Conservation (phyloP, 2,329 filamentous ascomycete genomes). For the Meredithiella fracta region DNA sequence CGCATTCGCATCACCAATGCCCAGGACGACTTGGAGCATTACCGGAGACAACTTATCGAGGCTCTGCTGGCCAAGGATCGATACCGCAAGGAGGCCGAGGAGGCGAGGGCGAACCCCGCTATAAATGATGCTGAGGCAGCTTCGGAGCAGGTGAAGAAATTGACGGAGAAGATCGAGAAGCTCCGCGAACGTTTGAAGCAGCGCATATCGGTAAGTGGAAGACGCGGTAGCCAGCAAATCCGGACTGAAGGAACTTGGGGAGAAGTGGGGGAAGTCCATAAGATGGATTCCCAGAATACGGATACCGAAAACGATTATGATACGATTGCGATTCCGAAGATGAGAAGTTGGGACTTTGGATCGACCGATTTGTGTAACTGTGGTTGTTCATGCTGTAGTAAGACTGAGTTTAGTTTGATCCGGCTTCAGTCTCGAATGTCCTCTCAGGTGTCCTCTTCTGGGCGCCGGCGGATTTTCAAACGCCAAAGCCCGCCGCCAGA, state of each 20-base stretch:
- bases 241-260: neutral
- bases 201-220: constrained; percentile 39
- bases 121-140: constrained; percentile 21
- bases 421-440: too few relatives aligned
- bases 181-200: constrained; percentile 37
- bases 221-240: neutral
- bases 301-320: constrained; percentile 3
- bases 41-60: constrained; percentile 43
- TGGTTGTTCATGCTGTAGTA: neutral
- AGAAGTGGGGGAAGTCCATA: neutral
- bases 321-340: neutral
- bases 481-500: neutral
- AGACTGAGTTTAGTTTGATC: too few relatives aligned
- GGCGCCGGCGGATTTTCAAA: neutral
- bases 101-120: constrained; percentile 22
- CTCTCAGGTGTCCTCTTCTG: too few relatives aligned
- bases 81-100: constrained; percentile 37
- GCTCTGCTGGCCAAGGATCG: constrained; percentile 44
- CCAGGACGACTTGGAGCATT: constrained; percentile 36
- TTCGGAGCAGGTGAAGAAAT: constrained; percentile 26
- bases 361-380: neutral
- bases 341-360: too few relatives aligned
- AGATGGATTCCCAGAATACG: constrained; percentile 11
- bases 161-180: constrained; percentile 40
- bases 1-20: constrained; percentile 34